Evolutionary conservation across 108 stramenopile species (phyloP).

Genomic region (Pinguiococcus pyrenoidosus): DNA sequence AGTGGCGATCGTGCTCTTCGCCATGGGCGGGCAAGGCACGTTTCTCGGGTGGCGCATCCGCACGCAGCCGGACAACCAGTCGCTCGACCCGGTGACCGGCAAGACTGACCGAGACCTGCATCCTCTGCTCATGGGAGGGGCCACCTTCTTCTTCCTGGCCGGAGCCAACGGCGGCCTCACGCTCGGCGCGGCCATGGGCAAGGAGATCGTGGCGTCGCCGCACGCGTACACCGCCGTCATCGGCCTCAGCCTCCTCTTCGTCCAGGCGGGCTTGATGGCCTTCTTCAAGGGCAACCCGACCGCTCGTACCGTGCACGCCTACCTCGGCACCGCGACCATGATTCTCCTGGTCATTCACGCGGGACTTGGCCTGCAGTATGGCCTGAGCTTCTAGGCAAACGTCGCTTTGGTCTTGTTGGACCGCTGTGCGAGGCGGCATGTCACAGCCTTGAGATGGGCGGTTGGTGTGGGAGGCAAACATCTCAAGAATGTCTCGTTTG

Average conservation of each 20-base stretch:
- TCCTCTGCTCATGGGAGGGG: constrained; percentile 25
- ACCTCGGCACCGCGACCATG: constrained; percentile 35
- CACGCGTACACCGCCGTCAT: constrained; percentile 30
- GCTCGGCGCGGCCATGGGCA: constrained; percentile 26
- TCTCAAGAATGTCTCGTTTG: no score
- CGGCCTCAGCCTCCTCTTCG: constrained; percentile 12
- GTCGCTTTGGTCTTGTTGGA: no score
- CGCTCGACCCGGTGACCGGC: constrained; percentile 32
- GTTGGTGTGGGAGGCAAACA: no score
- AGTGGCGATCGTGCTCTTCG: constrained; percentile 28
- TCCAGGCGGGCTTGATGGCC: constrained; percentile 29
- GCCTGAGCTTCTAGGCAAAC: constrained; percentile 12
- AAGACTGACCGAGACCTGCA: constrained; percentile 37
- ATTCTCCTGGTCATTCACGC: constrained; percentile 26
- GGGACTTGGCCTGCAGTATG: constrained; percentile 29
- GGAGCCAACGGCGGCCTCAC: constrained; percentile 43
- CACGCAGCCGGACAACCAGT: constrained; percentile 28
- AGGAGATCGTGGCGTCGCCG: constrained; percentile 23
- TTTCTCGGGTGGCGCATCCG: constrained; percentile 38
- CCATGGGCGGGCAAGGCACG: constrained; percentile 27
- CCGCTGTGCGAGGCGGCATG: no score
- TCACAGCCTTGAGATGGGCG: no score
- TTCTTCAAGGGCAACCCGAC: constrained; percentile 11
- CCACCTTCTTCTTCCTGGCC: constrained; percentile 37
- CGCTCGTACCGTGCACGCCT: constrained; percentile 32